phyloP scores from a whole-genome alignment of 257 asterid genomes.

The Ocimum tenuiflorum region DNA sequence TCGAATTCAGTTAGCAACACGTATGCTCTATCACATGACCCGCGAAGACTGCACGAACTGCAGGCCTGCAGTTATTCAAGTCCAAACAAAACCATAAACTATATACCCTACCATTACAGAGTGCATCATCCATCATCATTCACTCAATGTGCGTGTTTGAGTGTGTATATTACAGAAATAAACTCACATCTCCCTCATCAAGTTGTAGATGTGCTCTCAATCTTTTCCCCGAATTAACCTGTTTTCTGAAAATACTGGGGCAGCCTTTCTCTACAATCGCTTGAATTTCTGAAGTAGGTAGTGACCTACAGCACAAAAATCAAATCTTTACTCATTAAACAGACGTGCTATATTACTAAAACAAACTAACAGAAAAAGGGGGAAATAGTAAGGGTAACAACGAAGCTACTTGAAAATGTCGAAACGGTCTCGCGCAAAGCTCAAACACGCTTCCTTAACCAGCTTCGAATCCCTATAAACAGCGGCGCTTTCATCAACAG shows the following conservation, averaged over 20 bases:
- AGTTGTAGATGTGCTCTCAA: slow-evolving; percentile 66
- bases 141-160: neutral
- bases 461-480: slow-evolving; percentile 44
- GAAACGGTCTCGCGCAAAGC: slow-evolving; percentile 75
- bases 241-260: slow-evolving; percentile 66
- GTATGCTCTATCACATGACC: slow-evolving; percentile 84
- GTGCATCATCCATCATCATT: neutral
- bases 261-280: slow-evolving; percentile 71
- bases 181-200: slow-evolving; percentile 75
- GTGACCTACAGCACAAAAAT: slow-evolving; percentile 42
- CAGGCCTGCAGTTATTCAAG: slow-evolving; percentile 54
- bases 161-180: neutral
- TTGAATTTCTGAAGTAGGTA: slow-evolving; percentile 59
- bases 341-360: neutral
- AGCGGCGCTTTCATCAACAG: slow-evolving; percentile 14
- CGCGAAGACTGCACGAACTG: slow-evolving; percentile 65
- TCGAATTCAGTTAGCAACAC: slow-evolving; percentile 50
- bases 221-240: slow-evolving; percentile 82
- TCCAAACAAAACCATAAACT: neutral
- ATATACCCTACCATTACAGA: neutral
- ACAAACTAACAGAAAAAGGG: neutral
- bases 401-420: slow-evolving; percentile 64
- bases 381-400: neutral
- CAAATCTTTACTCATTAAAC: neutral
- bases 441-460: slow-evolving; percentile 65